phyloP scores from a whole-genome alignment of 1,139 yeast genomes.

The Yamadazyma membranifaciens region DNA sequence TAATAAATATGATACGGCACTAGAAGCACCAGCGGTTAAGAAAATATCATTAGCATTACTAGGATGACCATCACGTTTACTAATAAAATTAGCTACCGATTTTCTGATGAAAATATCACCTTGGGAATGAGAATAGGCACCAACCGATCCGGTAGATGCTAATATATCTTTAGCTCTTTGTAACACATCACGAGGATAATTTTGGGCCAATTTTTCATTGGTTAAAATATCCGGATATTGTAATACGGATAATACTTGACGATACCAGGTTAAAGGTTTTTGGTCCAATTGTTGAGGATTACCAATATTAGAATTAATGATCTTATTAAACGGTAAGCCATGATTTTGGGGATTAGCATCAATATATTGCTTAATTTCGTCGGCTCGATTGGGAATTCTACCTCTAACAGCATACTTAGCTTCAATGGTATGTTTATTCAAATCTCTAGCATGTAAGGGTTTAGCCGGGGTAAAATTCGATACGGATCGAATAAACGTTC shows the following conservation, averaged over 20 bases:
- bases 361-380: slow-evolving; percentile 60
- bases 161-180: slow-evolving; percentile 65
- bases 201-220: slow-evolving; percentile 22
- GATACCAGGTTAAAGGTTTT: slow-evolving; percentile 89
- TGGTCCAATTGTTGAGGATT: slow-evolving; percentile 97
- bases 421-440: slow-evolving; percentile 71
- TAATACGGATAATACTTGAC: slow-evolving; percentile 82
- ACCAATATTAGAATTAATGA: slow-evolving; percentile 90
- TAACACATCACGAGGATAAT: slow-evolving; percentile 70
- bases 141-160: slow-evolving; percentile 71
- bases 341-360: slow-evolving; percentile 49
- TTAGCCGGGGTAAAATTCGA: slow-evolving; percentile 21
- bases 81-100: slow-evolving; percentile 78
- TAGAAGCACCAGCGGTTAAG: slow-evolving; percentile 90
- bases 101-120: slow-evolving; percentile 73
- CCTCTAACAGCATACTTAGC: slow-evolving; percentile 98
- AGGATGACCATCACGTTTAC: slow-evolving; percentile 51
- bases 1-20: slow-evolving; percentile 78
- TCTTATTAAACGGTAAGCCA: slow-evolving; percentile 71
- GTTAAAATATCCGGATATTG: slow-evolving; percentile 76
- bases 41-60: slow-evolving; percentile 72
- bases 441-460: slow-evolving; percentile 35
- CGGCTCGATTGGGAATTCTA: slow-evolving; percentile 88
- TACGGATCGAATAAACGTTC: background rate
- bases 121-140: slow-evolving; percentile 93